These are phyloP conservation scores for Diaporthe helianthi DNA, from an alignment of 2,329 filamentous ascomycete genomes.

Conservation along the genomic window DNA sequence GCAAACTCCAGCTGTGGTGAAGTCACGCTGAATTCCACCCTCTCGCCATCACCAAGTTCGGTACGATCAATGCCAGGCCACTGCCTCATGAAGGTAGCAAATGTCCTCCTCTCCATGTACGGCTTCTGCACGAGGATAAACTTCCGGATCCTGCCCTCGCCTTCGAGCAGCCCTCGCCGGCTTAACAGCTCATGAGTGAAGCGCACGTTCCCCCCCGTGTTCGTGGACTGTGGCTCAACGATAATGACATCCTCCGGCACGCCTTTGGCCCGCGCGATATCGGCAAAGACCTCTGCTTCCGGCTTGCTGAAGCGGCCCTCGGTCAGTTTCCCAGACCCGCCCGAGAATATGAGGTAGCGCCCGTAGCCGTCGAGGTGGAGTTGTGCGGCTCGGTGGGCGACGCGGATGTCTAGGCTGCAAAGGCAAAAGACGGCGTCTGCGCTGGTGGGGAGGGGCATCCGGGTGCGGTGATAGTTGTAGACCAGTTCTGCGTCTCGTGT, in stretches of 20 bases:
- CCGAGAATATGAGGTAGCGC: constrained; percentile 52
- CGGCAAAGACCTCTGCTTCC: constrained; percentile 53
- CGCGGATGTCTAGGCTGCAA: constrained; percentile 54
- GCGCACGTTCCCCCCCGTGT: constrained; percentile 56
- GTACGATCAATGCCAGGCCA: constrained; percentile 46
- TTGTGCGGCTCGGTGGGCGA: constrained; percentile 51
- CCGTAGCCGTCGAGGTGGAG: constrained; percentile 50
- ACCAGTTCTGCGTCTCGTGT: constrained; percentile 46
- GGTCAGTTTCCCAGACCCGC: constrained; percentile 51
- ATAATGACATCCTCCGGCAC: constrained; percentile 49
- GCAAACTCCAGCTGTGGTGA: constrained; percentile 48
- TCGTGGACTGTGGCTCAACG: constrained; percentile 49
- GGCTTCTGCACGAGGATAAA: constrained; percentile 56
- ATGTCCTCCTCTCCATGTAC: constrained; percentile 56
- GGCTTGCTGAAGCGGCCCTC: constrained; percentile 47
- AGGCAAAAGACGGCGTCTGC: constrained; percentile 55
- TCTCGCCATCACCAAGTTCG: background rate
- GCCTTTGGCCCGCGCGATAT: constrained; percentile 48
- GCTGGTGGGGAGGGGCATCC: constrained; percentile 42
- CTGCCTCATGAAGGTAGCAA: constrained; percentile 54
- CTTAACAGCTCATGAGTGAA: constrained; percentile 49
- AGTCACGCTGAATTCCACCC: constrained; percentile 48
- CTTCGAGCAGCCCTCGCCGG: constrained; percentile 37
- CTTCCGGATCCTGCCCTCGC: constrained; percentile 36
- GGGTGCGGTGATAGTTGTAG: constrained; percentile 54